phyloP scores from a whole-genome alignment of 176 grass and related monocot species.

The barley (Hordeum vulgare) region DNA sequence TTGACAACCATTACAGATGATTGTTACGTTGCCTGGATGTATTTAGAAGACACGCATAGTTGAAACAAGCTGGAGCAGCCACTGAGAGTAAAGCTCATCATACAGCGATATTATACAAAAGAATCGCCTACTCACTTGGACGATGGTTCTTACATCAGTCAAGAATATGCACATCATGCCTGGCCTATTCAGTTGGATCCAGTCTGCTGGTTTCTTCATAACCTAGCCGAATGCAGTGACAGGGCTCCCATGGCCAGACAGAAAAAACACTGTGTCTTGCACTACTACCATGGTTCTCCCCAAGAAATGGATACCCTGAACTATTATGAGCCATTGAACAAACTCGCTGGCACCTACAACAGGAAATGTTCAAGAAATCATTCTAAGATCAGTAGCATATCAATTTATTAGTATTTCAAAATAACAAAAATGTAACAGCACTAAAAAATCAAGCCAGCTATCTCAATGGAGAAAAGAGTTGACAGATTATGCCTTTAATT shows the following conservation, averaged over 20 bases:
- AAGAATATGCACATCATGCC: neutral
- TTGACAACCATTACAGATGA: constrained; percentile 6
- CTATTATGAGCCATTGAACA: constrained; percentile 56
- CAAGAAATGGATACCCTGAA: neutral
- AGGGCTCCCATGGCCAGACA: neutral
- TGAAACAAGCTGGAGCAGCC: neutral
- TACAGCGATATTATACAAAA: neutral
- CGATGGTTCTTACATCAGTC: neutral
- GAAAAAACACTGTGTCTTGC: constrained; percentile 6
- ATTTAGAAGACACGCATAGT: neutral
- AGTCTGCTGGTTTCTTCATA: constrained; percentile 7
- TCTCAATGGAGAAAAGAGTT: neutral
- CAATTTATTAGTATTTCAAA: constrained; percentile 2
- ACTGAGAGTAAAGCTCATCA: neutral
- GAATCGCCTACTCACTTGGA: neutral
- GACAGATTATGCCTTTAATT: neutral
- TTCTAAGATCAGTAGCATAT: neutral
- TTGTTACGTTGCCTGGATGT: neutral
- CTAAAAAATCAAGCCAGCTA: neutral
- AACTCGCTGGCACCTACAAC: constrained; percentile 66
- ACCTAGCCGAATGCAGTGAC: neutral
- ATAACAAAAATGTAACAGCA: neutral
- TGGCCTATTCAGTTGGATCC: neutral
- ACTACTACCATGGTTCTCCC: neutral
- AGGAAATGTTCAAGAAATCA: constrained; percentile 23